These are phyloP conservation scores for Arxiozyma slooffiae DNA, from an alignment of 1,139 yeast genomes.

Conservation along the genomic window DNA sequence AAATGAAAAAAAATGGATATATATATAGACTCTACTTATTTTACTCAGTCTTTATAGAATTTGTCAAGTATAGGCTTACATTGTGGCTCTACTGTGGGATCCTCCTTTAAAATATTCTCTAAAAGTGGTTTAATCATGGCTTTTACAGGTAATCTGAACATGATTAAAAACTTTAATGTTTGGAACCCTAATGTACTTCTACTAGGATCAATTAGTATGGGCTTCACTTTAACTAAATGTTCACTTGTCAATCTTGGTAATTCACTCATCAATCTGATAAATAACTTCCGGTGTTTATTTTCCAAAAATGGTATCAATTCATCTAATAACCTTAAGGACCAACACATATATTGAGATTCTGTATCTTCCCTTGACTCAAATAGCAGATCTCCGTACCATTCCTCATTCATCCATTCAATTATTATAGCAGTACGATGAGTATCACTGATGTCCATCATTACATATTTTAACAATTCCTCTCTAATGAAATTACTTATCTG, in stretches of 20 bases:
- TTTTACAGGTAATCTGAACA: slow-evolving; percentile 84
- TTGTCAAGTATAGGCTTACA: slow-evolving; percentile 46
- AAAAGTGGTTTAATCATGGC: slow-evolving; percentile 56
- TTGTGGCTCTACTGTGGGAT: slow-evolving; percentile 48
- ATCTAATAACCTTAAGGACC: slow-evolving; percentile 69
- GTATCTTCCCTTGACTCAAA: slow-evolving; percentile 16
- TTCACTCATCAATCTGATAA: slow-evolving; percentile 75
- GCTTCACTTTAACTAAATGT: slow-evolving; percentile 54
- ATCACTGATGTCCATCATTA: slow-evolving; percentile 61
- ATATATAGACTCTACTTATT: not conserved
- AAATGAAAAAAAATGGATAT: no score
- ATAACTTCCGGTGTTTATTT: slow-evolving; percentile 63
- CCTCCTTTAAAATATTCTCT: slow-evolving; percentile 43
- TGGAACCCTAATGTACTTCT: slow-evolving; percentile 73
- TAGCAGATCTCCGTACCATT: slow-evolving; percentile 67
- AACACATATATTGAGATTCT: slow-evolving; percentile 40
- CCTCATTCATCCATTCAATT: slow-evolving; percentile 94
- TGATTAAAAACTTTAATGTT: slow-evolving; percentile 67
- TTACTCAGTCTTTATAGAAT: slow-evolving; percentile 22
- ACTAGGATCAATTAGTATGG: slow-evolving; percentile 78
- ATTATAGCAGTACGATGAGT: slow-evolving; percentile 52
- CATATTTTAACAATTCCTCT: slow-evolving; percentile 60
- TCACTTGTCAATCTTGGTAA: slow-evolving; percentile 62
- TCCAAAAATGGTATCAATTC: slow-evolving; percentile 78
- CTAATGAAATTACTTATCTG: slow-evolving; percentile 53